Evolutionary conservation across 306 rosid genomes (phyloP).

Genomic region (Gastrolobium villosum): DNA sequence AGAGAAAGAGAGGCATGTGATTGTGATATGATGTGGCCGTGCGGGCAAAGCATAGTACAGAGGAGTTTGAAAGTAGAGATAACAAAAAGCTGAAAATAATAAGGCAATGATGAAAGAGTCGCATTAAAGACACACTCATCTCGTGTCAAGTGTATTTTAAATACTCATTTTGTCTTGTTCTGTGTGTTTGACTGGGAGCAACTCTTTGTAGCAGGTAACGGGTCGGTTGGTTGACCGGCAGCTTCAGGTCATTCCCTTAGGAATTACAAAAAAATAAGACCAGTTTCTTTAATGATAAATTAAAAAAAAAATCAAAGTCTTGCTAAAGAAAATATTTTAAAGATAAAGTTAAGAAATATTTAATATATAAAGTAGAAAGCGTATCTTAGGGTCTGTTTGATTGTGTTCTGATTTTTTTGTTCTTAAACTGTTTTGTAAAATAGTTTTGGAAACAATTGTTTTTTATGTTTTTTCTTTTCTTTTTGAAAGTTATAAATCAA

Average conservation of each 20-base stretch:
- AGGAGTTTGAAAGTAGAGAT: conserved; percentile 48
- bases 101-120: conserved; percentile 76
- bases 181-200: conserved; percentile 50
- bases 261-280: background rate
- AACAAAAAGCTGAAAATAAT: conserved; percentile 65
- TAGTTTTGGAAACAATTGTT: no score
- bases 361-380: no score
- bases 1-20: background rate
- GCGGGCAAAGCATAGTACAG: conserved; percentile 51
- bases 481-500: no score
- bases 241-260: conserved; percentile 45
- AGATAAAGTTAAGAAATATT: no score
- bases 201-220: conserved; percentile 59
- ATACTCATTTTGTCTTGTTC: conserved; percentile 52
- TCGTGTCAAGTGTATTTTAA: conserved; percentile 46
- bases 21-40: conserved; percentile 44
- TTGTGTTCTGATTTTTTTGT: no score
- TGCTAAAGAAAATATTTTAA: no score
- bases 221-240: conserved; percentile 60
- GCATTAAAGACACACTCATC: conserved; percentile 54
- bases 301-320: no score
- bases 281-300: no score
- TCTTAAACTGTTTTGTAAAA: no score
- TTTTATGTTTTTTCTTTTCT: no score
- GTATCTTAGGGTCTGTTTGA: no score